A percentile compares a stretch with the other conserved stretches of the same genome.
phyloP scores from a whole-genome alignment of 179 eudicot species.

The Vitellaria paradoxa region DNA sequence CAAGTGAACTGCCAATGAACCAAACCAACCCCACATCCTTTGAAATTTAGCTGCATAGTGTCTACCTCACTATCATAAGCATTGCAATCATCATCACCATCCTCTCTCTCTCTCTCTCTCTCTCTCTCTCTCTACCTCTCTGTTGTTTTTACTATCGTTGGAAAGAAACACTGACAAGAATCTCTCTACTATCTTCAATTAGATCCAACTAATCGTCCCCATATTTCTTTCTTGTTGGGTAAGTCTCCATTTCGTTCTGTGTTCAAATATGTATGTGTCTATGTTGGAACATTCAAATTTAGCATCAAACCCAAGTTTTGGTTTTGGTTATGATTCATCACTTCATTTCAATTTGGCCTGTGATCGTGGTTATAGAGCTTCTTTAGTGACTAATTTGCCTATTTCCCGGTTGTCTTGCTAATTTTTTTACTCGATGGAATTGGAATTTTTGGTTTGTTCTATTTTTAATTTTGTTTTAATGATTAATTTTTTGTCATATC shows the following conservation, averaged over 20 bases:
- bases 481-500: background rate
- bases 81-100: no score
- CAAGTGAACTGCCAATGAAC: no score
- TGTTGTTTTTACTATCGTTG: background rate
- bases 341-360: background rate
- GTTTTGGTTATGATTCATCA: background rate
- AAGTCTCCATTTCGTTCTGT: background rate
- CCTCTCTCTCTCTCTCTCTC: background rate
- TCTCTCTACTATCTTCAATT: slow-evolving; percentile 11
- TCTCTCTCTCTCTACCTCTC: background rate
- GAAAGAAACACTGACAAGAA: slow-evolving; percentile 7
- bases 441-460: background rate
- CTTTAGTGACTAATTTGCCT: background rate
- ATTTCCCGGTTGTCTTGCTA: background rate
- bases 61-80: no score
- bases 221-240: slow-evolving; percentile 16
- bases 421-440: background rate
- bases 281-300: background rate
- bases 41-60: no score
- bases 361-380: slow-evolving; percentile 1
- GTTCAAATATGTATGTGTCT: background rate
- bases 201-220: slow-evolving; percentile 17
- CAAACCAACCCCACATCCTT: no score
- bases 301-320: slow-evolving; percentile 2
- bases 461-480: background rate